phyloP scores from a whole-genome alignment of 345 rosid species.

The Camelina hispida region DNA sequence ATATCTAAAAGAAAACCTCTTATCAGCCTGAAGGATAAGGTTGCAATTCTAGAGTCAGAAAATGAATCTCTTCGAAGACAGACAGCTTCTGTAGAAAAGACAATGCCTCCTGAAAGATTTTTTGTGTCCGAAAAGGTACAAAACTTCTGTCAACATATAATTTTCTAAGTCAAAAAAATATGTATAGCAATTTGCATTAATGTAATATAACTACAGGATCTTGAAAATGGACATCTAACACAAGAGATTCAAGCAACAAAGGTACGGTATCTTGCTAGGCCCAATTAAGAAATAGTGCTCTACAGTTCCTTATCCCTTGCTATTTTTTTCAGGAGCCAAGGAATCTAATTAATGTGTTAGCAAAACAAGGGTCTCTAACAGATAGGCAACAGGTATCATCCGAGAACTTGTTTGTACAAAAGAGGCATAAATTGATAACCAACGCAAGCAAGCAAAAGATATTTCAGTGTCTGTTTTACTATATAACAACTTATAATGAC shows the following conservation, averaged over 20 bases:
- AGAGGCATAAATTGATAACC: slow-evolving; percentile 7
- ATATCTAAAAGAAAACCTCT: slow-evolving; percentile 3
- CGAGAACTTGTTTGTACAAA: slow-evolving; percentile 20
- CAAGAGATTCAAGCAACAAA: slow-evolving; percentile 49
- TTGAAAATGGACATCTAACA: slow-evolving; percentile 51
- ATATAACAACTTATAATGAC: neutral
- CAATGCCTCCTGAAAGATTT: slow-evolving; percentile 40
- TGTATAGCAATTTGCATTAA: slow-evolving; percentile 18
- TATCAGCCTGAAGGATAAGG: slow-evolving; percentile 54
- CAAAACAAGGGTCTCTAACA: slow-evolving; percentile 60
- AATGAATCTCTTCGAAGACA: slow-evolving; percentile 54
- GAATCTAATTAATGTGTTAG: slow-evolving; percentile 44
- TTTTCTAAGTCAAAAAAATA: neutral
- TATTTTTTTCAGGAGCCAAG: slow-evolving; percentile 51
- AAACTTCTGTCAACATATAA: neutral
- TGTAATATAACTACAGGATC: slow-evolving; percentile 45
- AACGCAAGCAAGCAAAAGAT: slow-evolving; percentile 24
- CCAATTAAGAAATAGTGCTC: slow-evolving; percentile 25
- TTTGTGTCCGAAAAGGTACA: slow-evolving; percentile 48
- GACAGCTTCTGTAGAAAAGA: slow-evolving; percentile 45
- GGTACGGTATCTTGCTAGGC: slow-evolving; percentile 35
- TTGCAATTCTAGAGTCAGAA: slow-evolving; percentile 54
- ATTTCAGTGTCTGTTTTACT: neutral
- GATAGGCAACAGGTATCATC: slow-evolving; percentile 59
- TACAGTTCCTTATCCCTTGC: slow-evolving; percentile 23